phyloP scores from a whole-genome alignment of 2,329 filamentous ascomycete species.

The Cladosporium halotolerans region DNA sequence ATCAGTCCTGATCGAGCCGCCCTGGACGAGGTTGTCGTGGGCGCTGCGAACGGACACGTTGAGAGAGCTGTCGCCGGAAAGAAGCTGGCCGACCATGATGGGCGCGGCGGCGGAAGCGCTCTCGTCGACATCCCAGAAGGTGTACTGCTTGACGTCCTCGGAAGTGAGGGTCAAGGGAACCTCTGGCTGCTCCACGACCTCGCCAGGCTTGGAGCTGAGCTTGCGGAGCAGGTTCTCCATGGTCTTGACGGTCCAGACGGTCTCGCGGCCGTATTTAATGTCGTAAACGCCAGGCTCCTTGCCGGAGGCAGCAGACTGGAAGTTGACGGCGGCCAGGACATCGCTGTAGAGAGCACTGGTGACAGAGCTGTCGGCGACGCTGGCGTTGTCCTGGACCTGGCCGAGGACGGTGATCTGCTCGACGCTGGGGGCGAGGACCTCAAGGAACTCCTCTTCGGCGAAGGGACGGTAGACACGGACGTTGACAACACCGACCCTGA shows the following conservation, averaged over 20 bases:
- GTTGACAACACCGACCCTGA: conserved; percentile 79
- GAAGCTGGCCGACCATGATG: conserved; percentile 51
- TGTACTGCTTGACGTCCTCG: conserved; percentile 66
- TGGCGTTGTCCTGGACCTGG: conserved; percentile 69
- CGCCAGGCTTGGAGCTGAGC: conserved; percentile 35
- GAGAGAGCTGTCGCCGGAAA: conserved; percentile 54
- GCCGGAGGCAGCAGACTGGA: conserved; percentile 60
- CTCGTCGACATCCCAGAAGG: conserved; percentile 86
- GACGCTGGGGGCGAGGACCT: conserved; percentile 67
- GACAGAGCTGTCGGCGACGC: conserved; percentile 66
- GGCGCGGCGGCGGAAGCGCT: conserved; percentile 63
- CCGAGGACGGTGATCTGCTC: conserved; percentile 78
- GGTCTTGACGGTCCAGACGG: conserved; percentile 56
- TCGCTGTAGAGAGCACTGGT: conserved; percentile 90
- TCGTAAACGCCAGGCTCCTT: conserved; percentile 64
- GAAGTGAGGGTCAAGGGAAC: conserved; percentile 39
- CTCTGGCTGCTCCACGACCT: conserved; percentile 30
- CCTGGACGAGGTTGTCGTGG: conserved; percentile 60
- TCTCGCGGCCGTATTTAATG: conserved; percentile 78
- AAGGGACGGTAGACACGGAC: conserved; percentile 94
- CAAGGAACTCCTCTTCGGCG: conserved; percentile 87
- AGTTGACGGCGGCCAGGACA: conserved; percentile 76
- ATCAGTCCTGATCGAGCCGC: conserved; percentile 77
- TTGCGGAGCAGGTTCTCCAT: conserved; percentile 45
- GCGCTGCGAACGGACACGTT: conserved; percentile 55